Evolutionary conservation across 2,329 filamentous ascomycete species (phyloP).

Genomic region (Polychaeton citri): DNA sequence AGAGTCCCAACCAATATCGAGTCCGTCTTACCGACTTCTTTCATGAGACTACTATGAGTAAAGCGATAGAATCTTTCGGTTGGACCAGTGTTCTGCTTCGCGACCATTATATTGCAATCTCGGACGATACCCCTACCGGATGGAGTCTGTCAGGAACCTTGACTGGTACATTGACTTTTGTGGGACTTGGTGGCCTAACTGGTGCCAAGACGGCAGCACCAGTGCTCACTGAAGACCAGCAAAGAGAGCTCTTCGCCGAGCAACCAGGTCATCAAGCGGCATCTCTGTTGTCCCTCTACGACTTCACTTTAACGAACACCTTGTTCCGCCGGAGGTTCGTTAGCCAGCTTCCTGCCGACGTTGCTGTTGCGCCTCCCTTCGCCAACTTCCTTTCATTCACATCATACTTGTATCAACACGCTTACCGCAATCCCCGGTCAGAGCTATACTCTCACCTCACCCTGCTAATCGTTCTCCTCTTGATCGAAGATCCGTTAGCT

Average conservation of each 20-base stretch:
- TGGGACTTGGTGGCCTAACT: constrained; percentile 67
- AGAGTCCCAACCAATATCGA: constrained; percentile 93
- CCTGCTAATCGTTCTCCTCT: constrained; percentile 69
- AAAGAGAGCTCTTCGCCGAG: constrained; percentile 66
- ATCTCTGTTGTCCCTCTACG: constrained; percentile 73
- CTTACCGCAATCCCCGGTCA: constrained; percentile 66
- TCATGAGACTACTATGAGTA: constrained; percentile 74
- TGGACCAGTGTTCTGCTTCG: constrained; percentile 55
- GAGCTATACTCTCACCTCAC: constrained; percentile 75
- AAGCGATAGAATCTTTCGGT: constrained; percentile 66
- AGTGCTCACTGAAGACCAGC: constrained; percentile 61
- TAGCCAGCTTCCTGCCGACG: constrained; percentile 23
- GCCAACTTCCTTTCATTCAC: constrained; percentile 73
- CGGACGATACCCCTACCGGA: constrained; percentile 79
- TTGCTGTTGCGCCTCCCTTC: constrained; percentile 40
- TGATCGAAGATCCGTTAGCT: constrained; percentile 72
- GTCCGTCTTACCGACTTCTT: constrained; percentile 88
- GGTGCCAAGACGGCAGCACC: constrained; percentile 43
- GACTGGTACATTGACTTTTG: constrained; percentile 55
- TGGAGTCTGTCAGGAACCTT: constrained; percentile 59
- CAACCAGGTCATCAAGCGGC: constrained; percentile 69
- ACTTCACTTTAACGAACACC: constrained; percentile 90
- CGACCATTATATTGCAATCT: constrained; percentile 67
- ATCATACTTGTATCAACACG: constrained; percentile 88
- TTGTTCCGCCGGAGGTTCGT: constrained; percentile 82